Base-by-base conservation (phyloP, 179 eudicot genomes). In the Nepenthes alata region DNA sequence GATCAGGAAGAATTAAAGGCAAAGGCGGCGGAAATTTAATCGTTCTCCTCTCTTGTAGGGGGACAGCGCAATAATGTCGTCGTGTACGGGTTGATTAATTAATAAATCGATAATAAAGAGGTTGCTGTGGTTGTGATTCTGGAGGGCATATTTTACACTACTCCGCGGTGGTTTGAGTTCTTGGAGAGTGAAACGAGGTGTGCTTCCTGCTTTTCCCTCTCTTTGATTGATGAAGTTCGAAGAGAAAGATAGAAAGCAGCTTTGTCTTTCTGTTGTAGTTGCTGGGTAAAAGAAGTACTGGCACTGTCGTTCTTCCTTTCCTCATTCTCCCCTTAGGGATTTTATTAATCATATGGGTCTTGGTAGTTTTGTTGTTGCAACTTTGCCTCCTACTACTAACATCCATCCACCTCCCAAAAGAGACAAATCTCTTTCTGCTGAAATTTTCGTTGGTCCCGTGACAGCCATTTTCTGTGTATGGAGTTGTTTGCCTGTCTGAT, bases 11-110 rank as follows among this genome's bases (percentile, higher is more conserved):
- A 66, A 63, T 67, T 70, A 55, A 82, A 72, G 67, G 66, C 64
- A 69, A 83, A 77, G 81, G 87, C 87, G 87, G 87, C 84, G 65
- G 66, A 35, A 57, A 53, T 52, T 71, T 70, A 52, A 61, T 55
- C 55, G 49, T 54, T 55, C 53, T 65, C 64, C 60, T 58, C 47
- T 58, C 44, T 57, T 13, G 61, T 61, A 53, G 37, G 63, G 61
- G 37, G 60, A 66, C 57, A 36, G 44, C 70, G 60, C 65, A 67
- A 64, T 65, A 60, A 65, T 70, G 74, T 50, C 59, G 41, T 72
- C 67, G 74, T 63, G 12, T 72, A 53, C 37, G 61, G 61, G 69
- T 60, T 63, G 58, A 59, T 41, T 41, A 41, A 66, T 69, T 35
- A 44, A 37, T 41, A 58, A 15, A 11, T 38, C 50, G 45, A 41